These are phyloP conservation scores for Saturnispora hagleri DNA, from an alignment of 805 yeast genomes.

Conservation along the genomic window DNA sequence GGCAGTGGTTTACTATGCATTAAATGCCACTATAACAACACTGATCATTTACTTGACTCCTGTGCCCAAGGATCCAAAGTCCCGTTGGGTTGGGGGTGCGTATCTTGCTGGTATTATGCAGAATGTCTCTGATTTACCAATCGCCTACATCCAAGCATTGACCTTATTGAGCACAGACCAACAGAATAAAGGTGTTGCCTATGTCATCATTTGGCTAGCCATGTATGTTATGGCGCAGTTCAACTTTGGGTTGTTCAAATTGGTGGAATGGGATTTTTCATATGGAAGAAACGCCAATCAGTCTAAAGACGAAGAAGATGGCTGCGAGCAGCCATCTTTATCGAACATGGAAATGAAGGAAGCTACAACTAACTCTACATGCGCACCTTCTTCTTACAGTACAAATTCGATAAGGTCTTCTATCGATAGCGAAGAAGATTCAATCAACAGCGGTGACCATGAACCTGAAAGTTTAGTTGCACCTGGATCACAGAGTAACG, in stretches of 20 bases:
- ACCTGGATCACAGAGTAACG: neutral
- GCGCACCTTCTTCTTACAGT: neutral
- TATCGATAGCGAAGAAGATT: conserved; percentile 3
- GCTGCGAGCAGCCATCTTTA: neutral
- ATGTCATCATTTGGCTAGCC: conserved; percentile 48
- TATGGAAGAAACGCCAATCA: conserved; percentile 16
- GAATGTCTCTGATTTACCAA: conserved; percentile 69
- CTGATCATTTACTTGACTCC: conserved; percentile 28
- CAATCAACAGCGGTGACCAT: neutral
- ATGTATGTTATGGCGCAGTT: conserved; percentile 44
- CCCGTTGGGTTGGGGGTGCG: conserved; percentile 64
- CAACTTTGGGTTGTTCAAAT: conserved; percentile 41
- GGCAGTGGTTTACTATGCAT: conserved; percentile 40
- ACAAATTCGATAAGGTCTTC: neutral
- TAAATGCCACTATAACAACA: conserved; percentile 42
- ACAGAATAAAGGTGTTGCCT: conserved; percentile 36
- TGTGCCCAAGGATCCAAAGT: conserved; percentile 37
- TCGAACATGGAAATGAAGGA: neutral
- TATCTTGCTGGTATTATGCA: conserved; percentile 64
- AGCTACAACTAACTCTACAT: neutral
- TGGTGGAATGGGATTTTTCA: conserved; percentile 44
- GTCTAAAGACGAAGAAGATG: neutral
- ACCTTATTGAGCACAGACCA: conserved; percentile 30
- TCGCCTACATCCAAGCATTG: conserved; percentile 64
- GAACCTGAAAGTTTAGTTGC: neutral